These are phyloP conservation scores for Naganishia liquefaciens DNA, from an alignment of 1,284 basidiomycete genomes.

Conservation along the genomic window DNA sequence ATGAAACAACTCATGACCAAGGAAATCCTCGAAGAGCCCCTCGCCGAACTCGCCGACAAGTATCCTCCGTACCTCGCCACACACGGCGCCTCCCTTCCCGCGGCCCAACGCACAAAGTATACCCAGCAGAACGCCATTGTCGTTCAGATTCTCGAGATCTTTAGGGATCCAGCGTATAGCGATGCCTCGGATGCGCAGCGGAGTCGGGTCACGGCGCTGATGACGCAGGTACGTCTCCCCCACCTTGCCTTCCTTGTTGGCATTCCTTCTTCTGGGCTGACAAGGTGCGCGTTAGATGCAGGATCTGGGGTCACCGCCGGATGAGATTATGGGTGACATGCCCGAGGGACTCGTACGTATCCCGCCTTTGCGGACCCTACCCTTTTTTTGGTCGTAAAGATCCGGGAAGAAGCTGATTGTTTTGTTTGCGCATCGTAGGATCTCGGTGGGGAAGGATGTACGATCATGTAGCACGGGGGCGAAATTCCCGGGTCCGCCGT, in stretches of 20 bases:
- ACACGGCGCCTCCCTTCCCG: slow-evolving; percentile 57
- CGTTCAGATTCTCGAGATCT: slow-evolving; percentile 67
- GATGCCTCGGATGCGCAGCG: slow-evolving; percentile 64
- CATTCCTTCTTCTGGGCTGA: slow-evolving; percentile 32
- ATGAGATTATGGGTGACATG: slow-evolving; percentile 87
- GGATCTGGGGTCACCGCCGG: slow-evolving; percentile 76
- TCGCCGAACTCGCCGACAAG: slow-evolving; percentile 83
- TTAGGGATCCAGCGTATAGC: slow-evolving; percentile 67
- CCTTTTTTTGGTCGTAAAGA: neutral
- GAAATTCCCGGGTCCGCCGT: too few relatives aligned
- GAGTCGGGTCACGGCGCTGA: slow-evolving; percentile 65
- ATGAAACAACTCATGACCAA: slow-evolving; percentile 93
- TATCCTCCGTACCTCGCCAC: slow-evolving; percentile 75
- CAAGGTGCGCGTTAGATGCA: slow-evolving; percentile 44
- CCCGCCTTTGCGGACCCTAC: too few relatives aligned
- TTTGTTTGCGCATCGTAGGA: slow-evolving; percentile 38
- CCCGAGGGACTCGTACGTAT: slow-evolving; percentile 68
- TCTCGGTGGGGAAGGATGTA: slow-evolving; percentile 48
- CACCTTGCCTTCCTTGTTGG: neutral
- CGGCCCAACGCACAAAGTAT: slow-evolving; percentile 70
- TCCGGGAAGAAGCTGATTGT: neutral
- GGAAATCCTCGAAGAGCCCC: slow-evolving; percentile 87
- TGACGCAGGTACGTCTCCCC: slow-evolving; percentile 69
- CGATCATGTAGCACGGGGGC: slow-evolving; percentile 44
- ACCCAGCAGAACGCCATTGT: slow-evolving; percentile 68